Percentiles rank a stretch among this genome's conserved stretches.
Evolutionary conservation across 139 green algal species (phyloP).

Genomic region (Chlamydomonas applanata): DNA sequence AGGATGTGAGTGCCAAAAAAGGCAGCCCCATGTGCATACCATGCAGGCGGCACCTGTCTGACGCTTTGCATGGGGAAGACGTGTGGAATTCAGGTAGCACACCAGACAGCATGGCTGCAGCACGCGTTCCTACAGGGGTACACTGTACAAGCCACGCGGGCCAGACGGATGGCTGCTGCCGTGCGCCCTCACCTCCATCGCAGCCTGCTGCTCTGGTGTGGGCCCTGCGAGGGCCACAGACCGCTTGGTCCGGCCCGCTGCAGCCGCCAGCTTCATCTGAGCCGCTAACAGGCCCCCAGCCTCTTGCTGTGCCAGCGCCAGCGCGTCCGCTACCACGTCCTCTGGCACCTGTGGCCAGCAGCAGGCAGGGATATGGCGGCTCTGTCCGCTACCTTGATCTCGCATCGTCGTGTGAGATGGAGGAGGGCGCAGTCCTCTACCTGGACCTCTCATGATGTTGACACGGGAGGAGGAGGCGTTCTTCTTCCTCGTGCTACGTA

Average conservation of each 20-base stretch:
- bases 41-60: too few relatives aligned
- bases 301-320: slow-evolving; percentile 20
- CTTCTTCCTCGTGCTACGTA: too few relatives aligned
- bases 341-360: slow-evolving; percentile 32
- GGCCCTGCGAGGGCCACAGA: slow-evolving; percentile 3
- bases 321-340: slow-evolving; percentile 22
- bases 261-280: slow-evolving; percentile 33
- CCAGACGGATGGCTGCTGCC: too few relatives aligned
- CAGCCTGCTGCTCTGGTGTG: slow-evolving; percentile 5
- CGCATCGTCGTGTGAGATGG: background rate
- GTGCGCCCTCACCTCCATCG: slow-evolving; percentile 3
- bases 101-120: too few relatives aligned
- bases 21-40: too few relatives aligned
- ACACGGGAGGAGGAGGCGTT: too few relatives aligned
- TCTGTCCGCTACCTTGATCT: background rate
- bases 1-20: background rate
- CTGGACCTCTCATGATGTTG: too few relatives aligned
- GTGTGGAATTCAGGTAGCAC: too few relatives aligned
- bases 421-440: background rate
- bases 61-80: too few relatives aligned
- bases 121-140: too few relatives aligned
- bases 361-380: background rate
- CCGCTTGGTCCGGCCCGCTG: background rate
- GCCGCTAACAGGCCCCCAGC: slow-evolving; percentile 15
- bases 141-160: too few relatives aligned